Evolutionary conservation across 2,329 filamentous ascomycete species (phyloP), one percentile per base, ranked within the genome.

Genomic region (Aspergillus flavus): DNA sequence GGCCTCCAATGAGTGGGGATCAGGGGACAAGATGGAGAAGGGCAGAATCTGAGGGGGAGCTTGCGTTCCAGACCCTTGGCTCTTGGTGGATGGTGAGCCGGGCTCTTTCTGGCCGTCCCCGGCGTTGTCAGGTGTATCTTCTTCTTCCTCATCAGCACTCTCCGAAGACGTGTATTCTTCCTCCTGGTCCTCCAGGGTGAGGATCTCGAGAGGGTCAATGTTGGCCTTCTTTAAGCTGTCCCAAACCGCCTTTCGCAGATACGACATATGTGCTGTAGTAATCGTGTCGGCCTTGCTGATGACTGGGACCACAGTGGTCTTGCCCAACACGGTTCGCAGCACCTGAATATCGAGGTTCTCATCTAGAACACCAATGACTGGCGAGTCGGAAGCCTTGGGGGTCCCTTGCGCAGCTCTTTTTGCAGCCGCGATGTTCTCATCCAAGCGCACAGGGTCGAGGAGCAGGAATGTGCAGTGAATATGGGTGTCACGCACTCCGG

Each of bases 271-370:
- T 59, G 91, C 91, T 0, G 91, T 89, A n/a, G 95, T 98, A 71
- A 98, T 91, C 16, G 94, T 97, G 76, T 99, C 95, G 45, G 95
- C 94, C 80, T 99, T 99, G 75, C 93, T 91, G 73, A 99, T 94
- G 63, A 99, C 89, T 0, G 95, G 95, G 54, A 99, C 92, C 63
- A 98, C 93, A 0, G 93, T 96, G 0, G 95, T 98, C 84, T 97
- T 97, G 71, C 92, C 91, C 76, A 96, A 90, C 32, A 99, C 86
- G 19, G 91, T 91, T 55, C 91, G 91, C 72, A 99, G 84, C 62
- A 97, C 91, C 74, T 97, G 93, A 28, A 99, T 81, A 74, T 99
- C 95, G 11, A 99, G 85, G 68, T 93, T 91, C 68, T 96, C 91
- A 71, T 98, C 94, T 16, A 98, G 83, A 26, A 89, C 88, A 32